Evolutionary conservation across 306 rosid genomes (phyloP).

Genomic region (Vicia faba): DNA sequence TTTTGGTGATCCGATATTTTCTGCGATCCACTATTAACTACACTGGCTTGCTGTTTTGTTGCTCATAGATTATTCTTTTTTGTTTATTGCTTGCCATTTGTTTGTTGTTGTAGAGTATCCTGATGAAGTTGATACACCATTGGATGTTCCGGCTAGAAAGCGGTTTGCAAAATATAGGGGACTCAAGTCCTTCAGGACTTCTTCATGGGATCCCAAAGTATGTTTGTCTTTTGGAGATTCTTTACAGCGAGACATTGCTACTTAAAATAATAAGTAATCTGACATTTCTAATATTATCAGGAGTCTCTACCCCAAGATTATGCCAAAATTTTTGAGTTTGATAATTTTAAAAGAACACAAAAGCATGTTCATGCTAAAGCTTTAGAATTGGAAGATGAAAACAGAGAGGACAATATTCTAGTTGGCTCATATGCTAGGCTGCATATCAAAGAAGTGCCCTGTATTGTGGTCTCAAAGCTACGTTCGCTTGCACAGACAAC

Average conservation of each 20-base stretch:
- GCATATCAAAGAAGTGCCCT: constrained; percentile 75
- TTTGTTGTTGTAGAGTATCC: constrained; percentile 71
- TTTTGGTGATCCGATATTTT: no score
- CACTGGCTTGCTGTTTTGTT: constrained; percentile 18
- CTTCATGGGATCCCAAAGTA: constrained; percentile 97
- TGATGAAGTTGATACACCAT: constrained; percentile 95
- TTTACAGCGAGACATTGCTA: constrained; percentile 11
- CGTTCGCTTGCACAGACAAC: constrained; percentile 40
- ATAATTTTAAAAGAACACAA: constrained; percentile 69
- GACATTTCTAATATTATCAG: constrained; percentile 48
- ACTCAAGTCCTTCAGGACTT: constrained; percentile 93
- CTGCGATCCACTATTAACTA: no score
- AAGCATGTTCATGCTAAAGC: constrained; percentile 85
- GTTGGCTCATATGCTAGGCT: constrained; percentile 70
- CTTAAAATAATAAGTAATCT: constrained; percentile 27
- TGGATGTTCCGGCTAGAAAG: constrained; percentile 81
- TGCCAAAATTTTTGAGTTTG: constrained; percentile 81
- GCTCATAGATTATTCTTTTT: constrained; percentile 13
- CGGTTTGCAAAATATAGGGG: constrained; percentile 95
- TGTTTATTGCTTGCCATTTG: constrained; percentile 11
- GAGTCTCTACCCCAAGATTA: constrained; percentile 89
- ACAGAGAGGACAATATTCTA: constrained; percentile 57
- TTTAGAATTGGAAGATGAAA: constrained; percentile 60
- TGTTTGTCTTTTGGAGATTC: constrained; percentile 28
- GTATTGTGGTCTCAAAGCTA: constrained; percentile 61